Percentiles rank a stretch among this genome's conserved stretches.
Conservation (phyloP, 495 filamentous ascomycete species). For the Tuber brumale region DNA sequence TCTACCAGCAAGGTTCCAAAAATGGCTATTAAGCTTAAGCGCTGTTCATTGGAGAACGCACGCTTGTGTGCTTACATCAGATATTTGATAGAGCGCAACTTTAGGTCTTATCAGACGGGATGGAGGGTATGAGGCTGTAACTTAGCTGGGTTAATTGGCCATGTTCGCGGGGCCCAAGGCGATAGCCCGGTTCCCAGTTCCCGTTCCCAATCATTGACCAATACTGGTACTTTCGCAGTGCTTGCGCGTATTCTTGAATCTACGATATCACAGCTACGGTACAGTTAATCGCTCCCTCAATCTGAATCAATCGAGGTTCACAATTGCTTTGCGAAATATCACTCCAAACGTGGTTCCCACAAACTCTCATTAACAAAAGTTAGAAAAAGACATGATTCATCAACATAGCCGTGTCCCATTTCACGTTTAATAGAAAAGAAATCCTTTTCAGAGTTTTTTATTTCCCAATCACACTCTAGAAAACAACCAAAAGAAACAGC, state of each 20-base stretch:
- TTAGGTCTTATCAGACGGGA: background rate
- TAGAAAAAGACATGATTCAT: conserved; percentile 3
- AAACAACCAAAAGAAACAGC: conserved; percentile 2
- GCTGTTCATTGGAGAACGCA: background rate
- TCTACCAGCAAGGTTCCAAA: background rate
- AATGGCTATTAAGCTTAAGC: background rate
- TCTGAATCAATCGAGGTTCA: background rate
- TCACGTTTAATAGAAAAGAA: background rate
- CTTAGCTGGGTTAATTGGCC: background rate
- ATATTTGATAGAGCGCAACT: background rate
- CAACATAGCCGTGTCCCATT: background rate
- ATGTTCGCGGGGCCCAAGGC: background rate
- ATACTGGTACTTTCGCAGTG: too few relatives aligned
- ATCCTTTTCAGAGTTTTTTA: background rate
- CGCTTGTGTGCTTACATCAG: background rate
- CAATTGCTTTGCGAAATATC: background rate
- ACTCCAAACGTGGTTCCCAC: background rate
- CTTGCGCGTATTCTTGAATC: background rate
- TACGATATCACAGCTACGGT: background rate
- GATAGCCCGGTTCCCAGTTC: background rate
- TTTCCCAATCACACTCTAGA: background rate
- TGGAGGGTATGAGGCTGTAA: background rate
- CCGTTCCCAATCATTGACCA: too few relatives aligned
- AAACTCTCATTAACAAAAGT: conserved; percentile 1
- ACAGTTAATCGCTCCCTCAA: background rate